Evolutionary conservation across 257 asterid species (phyloP), one percentile per base, ranked within the genome.

Genomic region (Solanum gandarillasii): DNA sequence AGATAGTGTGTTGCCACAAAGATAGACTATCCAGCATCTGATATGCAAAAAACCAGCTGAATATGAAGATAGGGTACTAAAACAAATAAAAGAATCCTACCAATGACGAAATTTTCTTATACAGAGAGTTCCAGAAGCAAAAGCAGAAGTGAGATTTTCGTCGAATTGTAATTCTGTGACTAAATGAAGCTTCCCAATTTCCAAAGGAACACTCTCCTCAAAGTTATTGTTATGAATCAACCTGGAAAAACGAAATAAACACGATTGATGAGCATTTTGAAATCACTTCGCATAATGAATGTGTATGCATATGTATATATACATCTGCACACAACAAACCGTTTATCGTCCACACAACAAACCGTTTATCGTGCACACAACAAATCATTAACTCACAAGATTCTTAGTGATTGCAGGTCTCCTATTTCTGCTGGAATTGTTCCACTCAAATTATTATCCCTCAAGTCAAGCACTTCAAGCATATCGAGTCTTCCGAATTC

Each of bases 41-140:
- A 70, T 31, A 12, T 34, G 32, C 31, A 58, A 58, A 83, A 34
- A 62, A 25, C 3, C 5, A 13, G 12, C 14, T 5, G 14, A 78
- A 1, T 27, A 75, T 38, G 83, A 81, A 81, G 85, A 81, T 9
- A 29, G 27, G 5, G 27, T 46, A 29, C 29, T 10, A 48, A 20
- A 70, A 67, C 70, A 83, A 21, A 32, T 18, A 83, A 23, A 88
- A 75, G 23, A 85, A 67, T 72, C 90, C 88, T 91, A 97, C 99
- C 99, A 91, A 88, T 90, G 94, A 32, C 96, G 98, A 81, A 97
- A 87, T 92, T 97, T 97, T 93, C 99, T 92, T 36, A 90, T 65
- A 31, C 95, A 93, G 84, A 93, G 91, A 88, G 92, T 87, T 88
- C 91, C 92, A 87, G 89, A 89, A 87, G 93, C 88, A 70, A 72